Conservation (phyloP, 257 asterid species). For the Orobanche coerulescens region DNA sequence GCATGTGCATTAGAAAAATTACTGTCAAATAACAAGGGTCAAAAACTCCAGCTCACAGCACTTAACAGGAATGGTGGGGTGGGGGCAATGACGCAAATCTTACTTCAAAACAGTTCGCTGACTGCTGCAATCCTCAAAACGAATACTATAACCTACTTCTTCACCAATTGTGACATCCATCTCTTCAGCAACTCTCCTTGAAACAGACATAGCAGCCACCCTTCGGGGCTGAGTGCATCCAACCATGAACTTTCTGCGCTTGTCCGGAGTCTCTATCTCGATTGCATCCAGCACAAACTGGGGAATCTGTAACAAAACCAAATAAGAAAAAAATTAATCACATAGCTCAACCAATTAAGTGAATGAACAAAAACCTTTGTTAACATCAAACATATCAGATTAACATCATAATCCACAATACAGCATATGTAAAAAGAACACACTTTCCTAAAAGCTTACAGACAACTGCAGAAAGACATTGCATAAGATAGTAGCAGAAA, state of each 20-base stretch:
- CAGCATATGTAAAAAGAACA: neutral
- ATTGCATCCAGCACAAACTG: conserved; percentile 86
- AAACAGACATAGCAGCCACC: conserved; percentile 98
- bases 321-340: neutral
- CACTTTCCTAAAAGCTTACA: neutral
- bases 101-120: conserved; percentile 76
- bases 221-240: conserved; percentile 98
- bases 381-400: neutral
- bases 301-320: conserved; percentile 57
- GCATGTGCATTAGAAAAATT: neutral
- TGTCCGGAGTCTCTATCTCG: conserved; percentile 59
- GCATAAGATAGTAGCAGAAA: no score
- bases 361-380: neutral
- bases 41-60: neutral
- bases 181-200: conserved; percentile 97
- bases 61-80: neutral
- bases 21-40: neutral
- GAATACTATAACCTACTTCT: conserved; percentile 97
- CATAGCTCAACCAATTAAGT: neutral
- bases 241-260: conserved; percentile 74
- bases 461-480: neutral
- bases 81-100: neutral
- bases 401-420: neutral
- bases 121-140: conserved; percentile 94
- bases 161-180: conserved; percentile 96